These are phyloP conservation scores for Fusarium beomiforme DNA, from an alignment of 2,329 filamentous ascomycete species.

Conservation along the genomic window DNA sequence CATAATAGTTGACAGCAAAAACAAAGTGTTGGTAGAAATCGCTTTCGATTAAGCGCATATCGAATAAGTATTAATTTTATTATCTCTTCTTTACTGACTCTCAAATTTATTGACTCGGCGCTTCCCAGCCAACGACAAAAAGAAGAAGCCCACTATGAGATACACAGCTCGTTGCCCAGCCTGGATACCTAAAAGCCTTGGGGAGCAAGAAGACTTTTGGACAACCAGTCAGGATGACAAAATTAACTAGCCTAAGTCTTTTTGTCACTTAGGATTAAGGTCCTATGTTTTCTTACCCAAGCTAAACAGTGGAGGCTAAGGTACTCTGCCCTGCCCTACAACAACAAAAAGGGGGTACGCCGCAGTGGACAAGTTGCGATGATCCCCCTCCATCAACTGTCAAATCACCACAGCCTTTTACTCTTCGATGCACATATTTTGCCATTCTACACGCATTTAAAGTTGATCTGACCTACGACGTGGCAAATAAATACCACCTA, in stretches of 20 bases:
- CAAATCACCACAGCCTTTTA: constrained; percentile 8
- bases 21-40: background rate
- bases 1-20: background rate
- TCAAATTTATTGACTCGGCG: background rate
- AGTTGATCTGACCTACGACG: background rate
- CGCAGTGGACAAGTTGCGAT: constrained; percentile 11
- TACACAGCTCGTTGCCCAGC: no score
- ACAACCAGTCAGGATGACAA: no score
- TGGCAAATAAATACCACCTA: no score
- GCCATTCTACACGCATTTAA: background rate
- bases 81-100: background rate
- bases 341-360: constrained; percentile 5
- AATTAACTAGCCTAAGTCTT: no score
- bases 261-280: no score
- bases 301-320: no score
- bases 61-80: background rate
- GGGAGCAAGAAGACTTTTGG: no score
- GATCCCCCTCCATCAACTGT: constrained; percentile 22
- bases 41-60: background rate
- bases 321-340: background rate
- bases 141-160: no score
- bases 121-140: background rate
- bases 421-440: background rate
- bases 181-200: no score
- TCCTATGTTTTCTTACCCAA: no score